These are phyloP conservation scores for Jimgerdemannia flammicorona DNA, from an alignment of 192 early-diverging fungal species.

Conservation along the genomic window DNA sequence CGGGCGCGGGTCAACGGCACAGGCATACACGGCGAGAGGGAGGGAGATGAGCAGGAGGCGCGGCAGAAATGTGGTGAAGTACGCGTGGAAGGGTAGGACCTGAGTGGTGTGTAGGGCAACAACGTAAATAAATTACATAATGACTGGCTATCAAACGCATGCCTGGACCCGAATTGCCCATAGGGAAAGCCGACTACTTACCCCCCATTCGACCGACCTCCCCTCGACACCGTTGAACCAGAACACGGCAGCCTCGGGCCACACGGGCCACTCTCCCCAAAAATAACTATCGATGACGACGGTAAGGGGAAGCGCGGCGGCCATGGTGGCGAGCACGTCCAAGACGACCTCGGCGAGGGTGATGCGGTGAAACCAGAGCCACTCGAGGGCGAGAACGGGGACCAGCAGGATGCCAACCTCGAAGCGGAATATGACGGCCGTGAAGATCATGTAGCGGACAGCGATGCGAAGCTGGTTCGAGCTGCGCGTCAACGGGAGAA, in stretches of 20 bases:
- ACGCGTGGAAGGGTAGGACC: constrained; percentile 62
- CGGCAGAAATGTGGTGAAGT: constrained; percentile 73
- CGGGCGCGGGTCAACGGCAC: constrained; percentile 32
- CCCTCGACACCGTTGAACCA: constrained; percentile 72
- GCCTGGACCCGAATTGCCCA: no score
- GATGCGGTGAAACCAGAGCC: constrained; percentile 17
- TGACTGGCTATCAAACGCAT: no score
- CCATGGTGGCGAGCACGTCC: constrained; percentile 19
- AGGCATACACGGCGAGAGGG: constrained; percentile 59
- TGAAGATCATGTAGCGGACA: constrained; percentile 39
- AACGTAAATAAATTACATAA: no score
- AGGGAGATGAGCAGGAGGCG: constrained; percentile 65
- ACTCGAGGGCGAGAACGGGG: constrained; percentile 36
- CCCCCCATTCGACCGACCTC: constrained; percentile 66
- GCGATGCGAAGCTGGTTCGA: constrained; percentile 17
- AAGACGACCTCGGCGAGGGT: constrained; percentile 16
- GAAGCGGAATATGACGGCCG: constrained; percentile 51
- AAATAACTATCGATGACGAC: constrained; percentile 71
- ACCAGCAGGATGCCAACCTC: constrained; percentile 42
- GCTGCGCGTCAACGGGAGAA: constrained; percentile 9
- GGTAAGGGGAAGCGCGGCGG: constrained; percentile 33
- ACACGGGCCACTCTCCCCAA: constrained; percentile 59
- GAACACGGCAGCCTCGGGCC: constrained; percentile 76
- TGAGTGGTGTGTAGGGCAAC: not conserved
- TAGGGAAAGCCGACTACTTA: not conserved